A percentile compares a stretch with the other conserved stretches of the same genome.
These are phyloP conservation scores for Triticum aestivum DNA, from an alignment of 176 grass and related monocot species.

Conservation along the genomic window IWGSC_CS_RefSeq_v2.1 NC_057810.1:20411211-20411710, in stretches of 20 bases:
- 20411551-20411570: background rate
- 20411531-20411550: background rate
- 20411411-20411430: constrained; percentile 22
- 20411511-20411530: background rate
- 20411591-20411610: background rate
- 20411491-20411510: background rate
- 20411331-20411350: constrained; percentile 64
- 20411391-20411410: constrained; percentile 57
- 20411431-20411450: constrained; percentile 26
- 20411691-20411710: background rate
- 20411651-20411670: background rate
- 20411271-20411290: background rate
- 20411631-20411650: background rate
- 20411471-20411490: constrained; percentile 36
- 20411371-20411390: constrained; percentile 85
- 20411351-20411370: constrained; percentile 90
- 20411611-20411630: background rate
- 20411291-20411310: constrained; percentile 17
- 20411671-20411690: background rate
- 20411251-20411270: background rate
- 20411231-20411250: constrained; percentile 6
- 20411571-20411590: background rate
- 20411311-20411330: constrained; percentile 73
- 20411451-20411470: constrained; percentile 14
- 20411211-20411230: background rate